Evolutionary conservation across 1,139 yeast species (phyloP).

Genomic region (Kluyveromyces marxianus): DNA sequence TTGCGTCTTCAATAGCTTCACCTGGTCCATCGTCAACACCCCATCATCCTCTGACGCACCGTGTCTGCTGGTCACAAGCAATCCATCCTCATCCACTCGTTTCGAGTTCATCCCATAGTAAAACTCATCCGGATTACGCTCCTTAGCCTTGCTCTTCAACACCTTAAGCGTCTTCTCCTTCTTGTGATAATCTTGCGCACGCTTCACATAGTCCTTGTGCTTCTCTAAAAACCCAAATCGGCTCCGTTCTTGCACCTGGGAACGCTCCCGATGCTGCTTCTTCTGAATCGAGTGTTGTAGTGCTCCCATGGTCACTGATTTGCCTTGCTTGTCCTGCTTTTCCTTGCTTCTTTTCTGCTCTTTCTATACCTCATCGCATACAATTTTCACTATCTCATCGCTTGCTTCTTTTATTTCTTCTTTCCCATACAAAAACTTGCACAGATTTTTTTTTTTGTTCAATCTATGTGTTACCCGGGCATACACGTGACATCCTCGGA

Average conservation of each 20-base stretch:
- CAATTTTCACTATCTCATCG: too few relatives aligned
- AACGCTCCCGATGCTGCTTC: conserved; percentile 90
- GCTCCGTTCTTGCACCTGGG: conserved; percentile 70
- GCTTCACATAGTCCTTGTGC: conserved; percentile 84
- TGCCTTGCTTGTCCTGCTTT: neutral
- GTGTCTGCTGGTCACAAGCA: conserved; percentile 59
- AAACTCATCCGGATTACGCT: conserved; percentile 91
- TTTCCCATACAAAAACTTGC: too few relatives aligned
- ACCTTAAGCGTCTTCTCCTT: conserved; percentile 80
- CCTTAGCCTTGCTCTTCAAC: conserved; percentile 61
- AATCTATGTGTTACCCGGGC: too few relatives aligned
- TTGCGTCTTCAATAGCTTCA: conserved; percentile 77
- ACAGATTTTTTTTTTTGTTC: too few relatives aligned
- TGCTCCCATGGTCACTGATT: conserved; percentile 50
- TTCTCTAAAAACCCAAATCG: conserved; percentile 82
- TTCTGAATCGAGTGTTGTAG: conserved; percentile 86
- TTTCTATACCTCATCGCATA: too few relatives aligned
- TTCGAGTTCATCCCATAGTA: conserved; percentile 82
- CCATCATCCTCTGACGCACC: conserved; percentile 36
- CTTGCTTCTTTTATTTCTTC: too few relatives aligned
- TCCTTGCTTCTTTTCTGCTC: neutral
- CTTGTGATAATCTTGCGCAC: conserved; percentile 84
- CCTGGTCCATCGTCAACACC: conserved; percentile 61
- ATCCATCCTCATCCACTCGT: conserved; percentile 60
- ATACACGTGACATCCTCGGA: too few relatives aligned